Conservation (phyloP, 495 filamentous ascomycete genomes). For the Penicillium canariense region DNA sequence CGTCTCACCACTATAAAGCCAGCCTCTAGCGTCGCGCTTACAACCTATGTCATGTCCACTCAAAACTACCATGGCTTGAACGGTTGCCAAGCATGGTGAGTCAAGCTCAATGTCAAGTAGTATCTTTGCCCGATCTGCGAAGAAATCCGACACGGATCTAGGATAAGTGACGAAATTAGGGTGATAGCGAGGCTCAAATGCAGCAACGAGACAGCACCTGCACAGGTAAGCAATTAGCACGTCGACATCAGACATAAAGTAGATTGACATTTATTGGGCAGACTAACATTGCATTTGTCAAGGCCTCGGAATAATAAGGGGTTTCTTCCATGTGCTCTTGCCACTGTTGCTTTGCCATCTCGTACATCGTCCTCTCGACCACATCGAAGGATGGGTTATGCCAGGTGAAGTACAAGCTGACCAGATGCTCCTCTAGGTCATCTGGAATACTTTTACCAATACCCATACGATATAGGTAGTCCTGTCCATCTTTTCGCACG, state of each 20-base stretch:
- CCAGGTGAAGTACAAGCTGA: slow-evolving; percentile 37
- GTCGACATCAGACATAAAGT: background rate
- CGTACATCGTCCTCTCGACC: slow-evolving; percentile 30
- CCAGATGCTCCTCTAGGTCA: slow-evolving; percentile 30
- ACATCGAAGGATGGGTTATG: slow-evolving; percentile 33
- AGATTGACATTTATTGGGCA: background rate
- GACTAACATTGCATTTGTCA: slow-evolving; percentile 36
- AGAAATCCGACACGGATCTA: slow-evolving; percentile 31
- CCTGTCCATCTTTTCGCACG: slow-evolving; percentile 22
- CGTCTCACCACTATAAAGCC: slow-evolving; percentile 37
- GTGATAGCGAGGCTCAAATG: slow-evolving; percentile 27
- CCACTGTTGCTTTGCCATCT: slow-evolving; percentile 15
- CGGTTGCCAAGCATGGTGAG: slow-evolving; percentile 30
- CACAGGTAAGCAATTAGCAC: background rate
- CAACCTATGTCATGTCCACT: slow-evolving; percentile 29
- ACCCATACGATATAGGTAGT: slow-evolving; percentile 17
- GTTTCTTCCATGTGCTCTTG: slow-evolving; percentile 17
- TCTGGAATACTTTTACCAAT: slow-evolving; percentile 17
- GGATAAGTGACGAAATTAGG: slow-evolving; percentile 29
- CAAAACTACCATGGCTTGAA: slow-evolving; percentile 36
- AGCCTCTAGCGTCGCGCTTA: slow-evolving; percentile 33
- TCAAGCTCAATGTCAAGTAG: slow-evolving; percentile 38
- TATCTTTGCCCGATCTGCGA: slow-evolving; percentile 30
- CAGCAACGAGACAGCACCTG: slow-evolving; percentile 35
- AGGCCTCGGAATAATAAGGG: slow-evolving; percentile 32